Conservation (phyloP, 1,284 basidiomycete genomes). For the Apiotrichum domesticum region DNA sequence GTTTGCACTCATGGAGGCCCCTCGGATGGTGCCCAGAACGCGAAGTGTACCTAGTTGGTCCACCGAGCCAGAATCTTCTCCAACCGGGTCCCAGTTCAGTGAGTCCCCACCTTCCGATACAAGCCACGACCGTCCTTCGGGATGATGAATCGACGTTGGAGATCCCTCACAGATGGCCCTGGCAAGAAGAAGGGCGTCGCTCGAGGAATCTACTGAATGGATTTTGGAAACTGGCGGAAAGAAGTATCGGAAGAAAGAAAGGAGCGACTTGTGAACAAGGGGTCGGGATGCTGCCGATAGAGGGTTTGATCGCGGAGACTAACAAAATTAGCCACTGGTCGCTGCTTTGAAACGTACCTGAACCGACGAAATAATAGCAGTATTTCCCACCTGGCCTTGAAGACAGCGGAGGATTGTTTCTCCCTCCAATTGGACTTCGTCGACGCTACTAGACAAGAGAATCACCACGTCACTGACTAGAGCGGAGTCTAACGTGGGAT, state of each 20-base stretch:
- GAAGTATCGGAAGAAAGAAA: conserved; percentile 93
- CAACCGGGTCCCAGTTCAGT: conserved; percentile 54
- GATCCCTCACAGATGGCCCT: conserved; percentile 73
- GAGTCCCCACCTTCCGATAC: conserved; percentile 59
- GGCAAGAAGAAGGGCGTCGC: conserved; percentile 65
- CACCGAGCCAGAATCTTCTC: conserved; percentile 17
- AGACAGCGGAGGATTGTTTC: conserved; percentile 85
- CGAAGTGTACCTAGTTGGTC: conserved; percentile 53
- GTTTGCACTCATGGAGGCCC: conserved; percentile 71
- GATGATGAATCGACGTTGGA: conserved; percentile 55
- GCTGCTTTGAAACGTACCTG: conserved; percentile 39
- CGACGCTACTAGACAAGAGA: conserved; percentile 57
- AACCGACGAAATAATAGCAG: conserved; percentile 56
- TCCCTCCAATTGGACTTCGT: conserved; percentile 59
- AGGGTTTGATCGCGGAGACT: conserved; percentile 39
- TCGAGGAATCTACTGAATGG: conserved; percentile 48
- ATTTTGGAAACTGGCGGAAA: conserved; percentile 69
- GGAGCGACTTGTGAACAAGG: conserved; percentile 71
- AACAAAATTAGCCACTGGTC: background rate
- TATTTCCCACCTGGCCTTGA: conserved; percentile 64
- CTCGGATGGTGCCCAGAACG: conserved; percentile 79
- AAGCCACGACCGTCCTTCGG: conserved; percentile 72
- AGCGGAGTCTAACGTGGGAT: conserved; percentile 76
- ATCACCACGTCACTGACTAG: conserved; percentile 87
- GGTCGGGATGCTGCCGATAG: conserved; percentile 55